Evolutionary conservation across 2,329 filamentous ascomycete species (phyloP), one percentile per base, ranked within the genome.

Genomic region (Didymellaceae sp.): DNA sequence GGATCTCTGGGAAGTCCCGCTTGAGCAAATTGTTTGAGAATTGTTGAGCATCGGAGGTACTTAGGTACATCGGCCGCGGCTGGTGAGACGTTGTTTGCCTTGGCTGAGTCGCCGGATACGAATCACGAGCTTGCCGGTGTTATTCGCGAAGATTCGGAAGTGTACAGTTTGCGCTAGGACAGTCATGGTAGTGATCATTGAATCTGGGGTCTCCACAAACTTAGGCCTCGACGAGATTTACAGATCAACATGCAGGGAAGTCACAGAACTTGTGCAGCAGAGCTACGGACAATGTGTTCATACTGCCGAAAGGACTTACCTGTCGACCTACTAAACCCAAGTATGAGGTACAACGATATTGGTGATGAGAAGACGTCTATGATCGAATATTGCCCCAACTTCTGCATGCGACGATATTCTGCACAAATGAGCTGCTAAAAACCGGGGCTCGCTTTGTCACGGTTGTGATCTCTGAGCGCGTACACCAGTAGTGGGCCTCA

Each of bases 131-230:
- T 43, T 37, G 16, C 42, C 32, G 37, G 17, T 41, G 17, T 30
- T 52, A 13, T 20, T 46, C 21, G 32, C 37, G 37, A 38, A 16
- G 46, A 33, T 4, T 26, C 43, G 43, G 48, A 18, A 16, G 32
- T 20, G 26, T 38, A 10, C 17, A 28, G 25, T 16, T 6, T 31
- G 32, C 48, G 37, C 48, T 52, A 52, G 42, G 21, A 52, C 48
- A 42, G 37, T 42, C 30, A 42, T 46, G 38, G 48, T 42, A 46
- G 17, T 43, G 42, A 46, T 46, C 42, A 33, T 42, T 52, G 26
- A 52, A 46, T 21, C 48, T 43, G 48, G 48, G 48, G 48, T 52
- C 48, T 52, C 48, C 48, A 28, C 48, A 46, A 38, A 22, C 9
- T 26, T 24, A 24, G 13, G 16, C 14, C 13, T 37, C 35, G 14